phyloP scores from a whole-genome alignment of 2,329 filamentous ascomycete genomes.

The Colletotrichum endophyticum region DNA sequence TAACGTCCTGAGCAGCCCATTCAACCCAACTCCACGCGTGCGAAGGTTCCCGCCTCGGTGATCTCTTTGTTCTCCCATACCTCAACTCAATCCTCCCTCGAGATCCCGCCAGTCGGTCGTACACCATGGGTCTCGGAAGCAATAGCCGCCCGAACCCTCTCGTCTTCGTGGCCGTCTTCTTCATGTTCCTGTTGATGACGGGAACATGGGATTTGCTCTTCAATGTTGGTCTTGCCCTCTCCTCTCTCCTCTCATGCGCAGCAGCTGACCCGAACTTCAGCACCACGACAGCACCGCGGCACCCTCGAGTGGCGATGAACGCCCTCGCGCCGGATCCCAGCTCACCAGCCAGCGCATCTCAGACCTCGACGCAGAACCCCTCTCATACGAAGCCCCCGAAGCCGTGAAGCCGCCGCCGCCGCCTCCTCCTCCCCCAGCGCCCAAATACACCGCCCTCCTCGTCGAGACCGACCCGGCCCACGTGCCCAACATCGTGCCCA shows the following conservation, averaged over 20 bases:
- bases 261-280: neutral
- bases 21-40: neutral
- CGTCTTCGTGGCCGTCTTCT: neutral
- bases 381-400: neutral
- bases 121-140: neutral
- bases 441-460: neutral
- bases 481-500: constrained; percentile 34
- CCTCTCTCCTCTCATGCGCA: neutral
- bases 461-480: neutral
- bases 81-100: neutral
- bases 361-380: neutral
- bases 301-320: neutral
- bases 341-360: neutral
- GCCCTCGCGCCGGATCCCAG: neutral
- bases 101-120: neutral
- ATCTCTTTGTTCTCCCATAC: neutral
- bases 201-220: neutral
- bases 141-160: neutral
- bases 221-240: neutral
- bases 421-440: neutral
- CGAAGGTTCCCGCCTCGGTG: neutral
- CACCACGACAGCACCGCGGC: neutral
- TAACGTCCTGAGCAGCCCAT: neutral
- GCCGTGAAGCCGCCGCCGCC: neutral
- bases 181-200: neutral